Evolutionary conservation across 2,329 filamentous ascomycete species (phyloP), one percentile per base, ranked within the genome.

Genomic region (Hypoxylon sp.): DNA sequence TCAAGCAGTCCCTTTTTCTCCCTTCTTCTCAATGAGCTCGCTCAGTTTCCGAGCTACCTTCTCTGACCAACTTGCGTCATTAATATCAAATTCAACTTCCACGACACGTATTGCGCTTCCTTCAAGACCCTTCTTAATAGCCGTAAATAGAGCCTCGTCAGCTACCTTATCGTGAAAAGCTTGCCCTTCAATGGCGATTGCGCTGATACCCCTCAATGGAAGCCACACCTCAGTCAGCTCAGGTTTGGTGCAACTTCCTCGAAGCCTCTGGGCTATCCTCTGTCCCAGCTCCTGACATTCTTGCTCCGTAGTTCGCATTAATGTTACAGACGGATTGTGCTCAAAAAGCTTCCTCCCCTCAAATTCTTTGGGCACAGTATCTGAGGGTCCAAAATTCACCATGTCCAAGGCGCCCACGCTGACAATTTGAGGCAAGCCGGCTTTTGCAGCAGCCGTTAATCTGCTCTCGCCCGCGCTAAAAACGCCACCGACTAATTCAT

Each of bases 261-360:
- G 80, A 37, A 91, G 76, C 73, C 88, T 89, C 9, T 75, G 71
- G 0, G 81, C 83, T 43, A 92, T 85, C 53, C 87, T 86, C 0
- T 74, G 70, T 0, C 85, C 89, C n/a, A 91, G 81, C 45, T 79
- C 73, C 23, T 61, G 69, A 65, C 84, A 87, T 72, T 92, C 90
- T 1, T 85, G 81, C n/a, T 76, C 71, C 0, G 81, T 87, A 0
- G 90, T 89, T 21, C 90, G 79, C 83, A 92, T 87, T 30, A 93
- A 72, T 0, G 90, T 92, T 0, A 91, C 86, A 0, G 83, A 82
- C 0, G 88, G 83, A 72, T 92, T 92, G 73, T 92, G 90, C 71
- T 87, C 85, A 69, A 86, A 83, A n/a, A 91, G 75, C 19, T 80
- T 80, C 29, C 88, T 80, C 1, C 76, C 72, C 2, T 74, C 72